Evolutionary conservation across 345 rosid genomes (phyloP), one percentile per base, ranked within the genome.

Genomic region (Melaleuca quinquenervia): DNA sequence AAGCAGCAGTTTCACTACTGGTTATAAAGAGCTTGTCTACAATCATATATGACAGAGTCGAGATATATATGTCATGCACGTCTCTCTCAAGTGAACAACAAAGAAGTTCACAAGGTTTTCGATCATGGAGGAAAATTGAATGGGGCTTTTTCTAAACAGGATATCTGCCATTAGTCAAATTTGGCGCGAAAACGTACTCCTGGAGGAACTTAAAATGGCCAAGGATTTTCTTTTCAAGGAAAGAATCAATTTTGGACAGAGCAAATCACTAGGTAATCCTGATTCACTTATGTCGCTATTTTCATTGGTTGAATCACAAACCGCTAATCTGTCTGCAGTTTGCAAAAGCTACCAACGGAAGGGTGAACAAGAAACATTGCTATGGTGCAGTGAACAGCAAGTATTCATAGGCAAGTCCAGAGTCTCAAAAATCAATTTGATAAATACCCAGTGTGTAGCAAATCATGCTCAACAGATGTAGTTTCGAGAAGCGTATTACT

Each of bases 401-500:
- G 6, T 56, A 56, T 56, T 10, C 4, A 10, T 26, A 56, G 29
- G 64, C 62, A 56, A 56, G 26, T 56, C 62, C 7, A 2, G 1
- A 56, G 41, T 41, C 4, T 41, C 41, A 2, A 41, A 41, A 41
- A 41, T 41, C 41, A 41, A 41, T 24, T 11, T 22, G 24, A 55
- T 55, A 55, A n/a, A 55, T 55, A 24, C 27, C 14, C 1, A 24
- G 64, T 5, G 1, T 26, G 3, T 7, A 26, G 64, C 64, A 56
- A 56, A 26, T 8, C 26, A 56, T 56, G 24, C 29, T 11, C 26
- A 26, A 56, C 26, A 11, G 3, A 56, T 56, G 11, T 11, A 11
- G 11, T 2, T 5, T 14, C 26, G 26, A 10, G 2, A 0, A 5
- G 26, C 1, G 3, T 10, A 56, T 27, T 24, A 5, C 29, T 27